Percentiles rank a stretch among this genome's conserved stretches.
Evolutionary conservation across 1,139 yeast species (phyloP).

Genomic region (Yamadazyma diospyri): DNA sequence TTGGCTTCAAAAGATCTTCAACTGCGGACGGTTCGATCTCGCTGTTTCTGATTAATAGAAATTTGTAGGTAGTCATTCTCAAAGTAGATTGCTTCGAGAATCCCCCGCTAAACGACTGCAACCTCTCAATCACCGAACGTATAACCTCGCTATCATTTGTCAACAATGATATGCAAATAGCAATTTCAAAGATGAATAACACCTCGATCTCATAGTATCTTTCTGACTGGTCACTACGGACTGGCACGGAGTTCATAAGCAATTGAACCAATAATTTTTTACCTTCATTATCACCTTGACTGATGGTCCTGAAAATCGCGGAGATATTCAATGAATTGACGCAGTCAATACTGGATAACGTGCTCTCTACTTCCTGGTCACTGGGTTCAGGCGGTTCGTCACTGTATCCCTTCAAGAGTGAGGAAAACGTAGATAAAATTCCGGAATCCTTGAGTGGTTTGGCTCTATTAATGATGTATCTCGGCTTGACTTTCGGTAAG

Average conservation of each 20-base stretch:
- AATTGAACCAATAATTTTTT: slow-evolving; percentile 19
- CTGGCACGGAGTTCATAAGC: slow-evolving; percentile 30
- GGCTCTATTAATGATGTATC: slow-evolving; percentile 57
- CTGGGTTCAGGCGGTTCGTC: slow-evolving; percentile 91
- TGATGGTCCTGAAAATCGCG: slow-evolving; percentile 44
- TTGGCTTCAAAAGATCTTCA: slow-evolving; percentile 20
- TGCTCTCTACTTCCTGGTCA: slow-evolving; percentile 85
- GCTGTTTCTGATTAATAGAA: slow-evolving; percentile 37
- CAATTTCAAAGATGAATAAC: slow-evolving; percentile 53
- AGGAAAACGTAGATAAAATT: slow-evolving; percentile 82
- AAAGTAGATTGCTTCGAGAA: slow-evolving; percentile 29
- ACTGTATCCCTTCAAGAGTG: slow-evolving; percentile 81
- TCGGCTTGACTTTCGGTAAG: slow-evolving; percentile 63
- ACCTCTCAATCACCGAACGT: slow-evolving; percentile 20
- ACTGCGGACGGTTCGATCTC: slow-evolving; percentile 16
- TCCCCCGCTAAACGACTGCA: slow-evolving; percentile 17
- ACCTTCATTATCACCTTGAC: slow-evolving; percentile 26
- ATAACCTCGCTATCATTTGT: slow-evolving; percentile 36
- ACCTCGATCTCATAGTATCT: slow-evolving; percentile 53
- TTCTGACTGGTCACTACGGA: slow-evolving; percentile 29
- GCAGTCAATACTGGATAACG: slow-evolving; percentile 80
- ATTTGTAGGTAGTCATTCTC: slow-evolving; percentile 37
- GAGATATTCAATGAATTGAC: slow-evolving; percentile 62
- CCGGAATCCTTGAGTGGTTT: slow-evolving; percentile 68
- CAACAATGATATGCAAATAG: slow-evolving; percentile 48